phyloP scores from a whole-genome alignment of 495 filamentous ascomycete species.

The Penicillium nucicola region DNA sequence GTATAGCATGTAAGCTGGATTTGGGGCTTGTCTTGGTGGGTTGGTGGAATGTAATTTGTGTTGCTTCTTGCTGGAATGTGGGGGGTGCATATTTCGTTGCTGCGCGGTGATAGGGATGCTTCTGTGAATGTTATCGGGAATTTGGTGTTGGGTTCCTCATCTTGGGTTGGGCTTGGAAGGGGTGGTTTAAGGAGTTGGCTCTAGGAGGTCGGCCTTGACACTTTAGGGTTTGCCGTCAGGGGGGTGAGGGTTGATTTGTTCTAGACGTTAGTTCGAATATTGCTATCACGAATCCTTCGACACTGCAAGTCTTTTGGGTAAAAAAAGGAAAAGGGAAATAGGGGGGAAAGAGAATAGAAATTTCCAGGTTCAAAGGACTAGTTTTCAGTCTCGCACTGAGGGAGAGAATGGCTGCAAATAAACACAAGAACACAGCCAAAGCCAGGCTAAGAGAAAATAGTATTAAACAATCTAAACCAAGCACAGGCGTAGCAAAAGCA shows the following conservation, averaged over 20 bases:
- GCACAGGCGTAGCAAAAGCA: conserved; percentile 14
- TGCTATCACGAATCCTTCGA: no score
- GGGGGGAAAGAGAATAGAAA: not conserved
- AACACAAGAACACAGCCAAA: conserved; percentile 4
- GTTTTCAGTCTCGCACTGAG: not conserved
- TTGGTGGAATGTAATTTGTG: conserved; percentile 14
- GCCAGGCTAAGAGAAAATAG: conserved; percentile 13
- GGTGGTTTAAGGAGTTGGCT: no score
- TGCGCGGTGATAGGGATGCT: conserved; percentile 1
- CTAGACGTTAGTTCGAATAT: no score
- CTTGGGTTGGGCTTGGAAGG: no score
- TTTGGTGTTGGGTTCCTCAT: no score
- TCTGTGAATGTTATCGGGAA: no score
- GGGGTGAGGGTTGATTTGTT: no score
- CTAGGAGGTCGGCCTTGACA: no score
- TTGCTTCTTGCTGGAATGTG: conserved; percentile 14
- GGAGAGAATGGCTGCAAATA: conserved; percentile 1
- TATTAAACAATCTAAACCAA: conserved; percentile 33
- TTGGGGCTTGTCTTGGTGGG: not conserved
- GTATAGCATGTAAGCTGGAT: not conserved
- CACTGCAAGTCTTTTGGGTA: no score
- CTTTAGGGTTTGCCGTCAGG: no score
- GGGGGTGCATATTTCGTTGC: conserved; percentile 10
- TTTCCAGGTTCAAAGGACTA: no score
- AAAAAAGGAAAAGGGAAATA: no score